Base-by-base conservation (phyloP, 768 basidiomycete species). In the Cubamyces lactineus region DNA sequence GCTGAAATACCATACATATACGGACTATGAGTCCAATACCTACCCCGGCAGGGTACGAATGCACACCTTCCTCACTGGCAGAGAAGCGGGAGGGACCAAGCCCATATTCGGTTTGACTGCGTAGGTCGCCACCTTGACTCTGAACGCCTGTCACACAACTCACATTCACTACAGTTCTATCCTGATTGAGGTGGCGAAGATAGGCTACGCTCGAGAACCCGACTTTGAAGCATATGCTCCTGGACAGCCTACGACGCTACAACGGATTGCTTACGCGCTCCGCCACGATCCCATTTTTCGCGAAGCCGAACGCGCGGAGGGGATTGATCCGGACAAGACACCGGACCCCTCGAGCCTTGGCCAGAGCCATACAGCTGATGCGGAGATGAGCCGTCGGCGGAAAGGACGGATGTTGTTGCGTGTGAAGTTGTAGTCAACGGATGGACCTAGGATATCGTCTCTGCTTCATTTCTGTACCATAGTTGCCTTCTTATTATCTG, bases 101-200 rank as follows among this genome's bases (percentile, higher is more conserved):
- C 94, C 94, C n/a, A 84, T 96, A 0, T 92, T 86, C 66, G 94
- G 94, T 8, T 75, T 96, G 9, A 96, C 94, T 28, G 86, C 93
- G 92, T 95, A 71, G 64, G 89, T 82, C 7, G 11, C 46, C 38
- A 49, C 19, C 42, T 56, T 62, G 38, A 38, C 21, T 15, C 2
- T 21, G 30, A 21, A 38, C 9, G 24, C 38, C 63, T 41, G 13
- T 42, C 30, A n/a, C 16, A 3, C 15, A 16, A 30, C 1, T 53
- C 39, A 24, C 47, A 42, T 28, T 6, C 34, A 50, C 48, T 23
- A 8, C 63, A 86, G 84, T 11, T 74, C 79, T 1, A 84, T 87
- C 51, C 74, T 86, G 21, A 81, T 87, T 53, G 74, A 74, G 24
- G 76, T 76, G 5, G 85, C 86, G 0, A 69, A 68, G 12, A 71